phyloP scores from a whole-genome alignment of 495 filamentous ascomycete genomes.

The Bacidia gigantensis region DNA sequence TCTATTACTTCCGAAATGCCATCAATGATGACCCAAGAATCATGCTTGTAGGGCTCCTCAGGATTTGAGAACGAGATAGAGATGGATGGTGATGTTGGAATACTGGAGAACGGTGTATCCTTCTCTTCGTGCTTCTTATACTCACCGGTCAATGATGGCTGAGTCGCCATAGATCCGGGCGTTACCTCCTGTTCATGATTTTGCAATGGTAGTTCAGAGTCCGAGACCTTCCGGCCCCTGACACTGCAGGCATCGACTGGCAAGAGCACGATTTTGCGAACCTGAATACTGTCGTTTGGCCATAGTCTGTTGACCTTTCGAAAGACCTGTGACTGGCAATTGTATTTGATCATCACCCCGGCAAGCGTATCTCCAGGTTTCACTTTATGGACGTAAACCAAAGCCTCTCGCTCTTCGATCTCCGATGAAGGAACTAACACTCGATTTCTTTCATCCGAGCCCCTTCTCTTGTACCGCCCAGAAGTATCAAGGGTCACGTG shows the following conservation, averaged over 20 bases:
- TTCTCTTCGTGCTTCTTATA: constrained; percentile 28
- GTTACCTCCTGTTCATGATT: constrained; percentile 3
- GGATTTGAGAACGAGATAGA: constrained; percentile 13
- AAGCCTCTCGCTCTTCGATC: constrained; percentile 48
- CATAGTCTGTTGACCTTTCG: constrained; percentile 83
- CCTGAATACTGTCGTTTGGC: constrained; percentile 81
- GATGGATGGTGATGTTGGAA: constrained; percentile 21
- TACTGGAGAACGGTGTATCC: constrained; percentile 24
- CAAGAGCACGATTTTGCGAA: constrained; percentile 63
- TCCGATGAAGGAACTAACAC: constrained; percentile 22
- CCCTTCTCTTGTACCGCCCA: constrained; percentile 43
- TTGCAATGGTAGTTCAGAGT: constrained; percentile 14
- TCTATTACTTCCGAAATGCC: constrained; percentile 57
- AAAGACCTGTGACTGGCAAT: constrained; percentile 65
- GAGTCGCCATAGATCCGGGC: neutral
- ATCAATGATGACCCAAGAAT: constrained; percentile 72
- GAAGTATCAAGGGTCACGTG: constrained; percentile 31
- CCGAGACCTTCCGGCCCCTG: constrained; percentile 47
- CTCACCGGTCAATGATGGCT: constrained; percentile 13
- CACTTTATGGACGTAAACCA: constrained; percentile 87
- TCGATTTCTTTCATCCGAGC: constrained; percentile 38
- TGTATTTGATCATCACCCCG: constrained; percentile 79
- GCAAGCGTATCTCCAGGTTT: constrained; percentile 70
- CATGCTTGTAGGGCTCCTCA: constrained; percentile 61
- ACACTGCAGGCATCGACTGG: constrained; percentile 83